Evolutionary conservation across 495 filamentous ascomycete genomes (phyloP), one percentile per base, ranked within the genome.

Genomic region (Hypoxylon lenormandii): DNA sequence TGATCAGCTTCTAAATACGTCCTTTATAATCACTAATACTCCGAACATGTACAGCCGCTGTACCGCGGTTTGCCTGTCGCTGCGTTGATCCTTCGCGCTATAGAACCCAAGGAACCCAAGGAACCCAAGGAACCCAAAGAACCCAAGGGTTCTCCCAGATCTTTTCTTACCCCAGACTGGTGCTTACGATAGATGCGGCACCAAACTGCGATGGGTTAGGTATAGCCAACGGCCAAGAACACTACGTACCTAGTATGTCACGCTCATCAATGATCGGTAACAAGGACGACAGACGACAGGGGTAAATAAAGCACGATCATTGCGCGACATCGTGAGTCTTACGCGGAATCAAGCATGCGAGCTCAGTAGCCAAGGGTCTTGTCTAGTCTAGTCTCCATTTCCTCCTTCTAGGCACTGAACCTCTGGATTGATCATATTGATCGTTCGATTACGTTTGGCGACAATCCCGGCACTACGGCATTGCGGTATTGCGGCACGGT

Each of bases 121-220:
- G 26, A 28, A 28, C 26, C 26, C 7, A 28, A 28, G 26, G 30
- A 33, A 33, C 30, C 33, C 16, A 22, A 6, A 36, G 60, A 23
- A 57, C 43, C 52, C 58, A 52, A 63, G 53, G 46, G 40, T 45
- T 43, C 36, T 45, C 36, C 62, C 62, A 71, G 68, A 71, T 71
- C 68, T 63, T 71, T 71, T 43, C 68, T 71, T 71, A 71, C 68
- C 68, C 68, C 68, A 71, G 68, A 71, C 68, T 71, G 68, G 68
- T 71, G 68, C 68, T 71, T 71, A 71, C 68, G 58, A 66, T 71
- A 43, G 52, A 71, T 66, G 68, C 57, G 55, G 68, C 68, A 57
- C 68, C 62, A 71, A 48, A 21, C 68, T 66, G 46, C 42, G 68
- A 66, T 71, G 68, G 68, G 68, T 71, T 58, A 71, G 68, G 68